Percentiles rank a stretch among this genome's conserved stretches.
These are phyloP conservation scores for Puccinia triticina DNA, from an alignment of 1,284 basidiomycete species.

Conservation along the genomic window DNA sequence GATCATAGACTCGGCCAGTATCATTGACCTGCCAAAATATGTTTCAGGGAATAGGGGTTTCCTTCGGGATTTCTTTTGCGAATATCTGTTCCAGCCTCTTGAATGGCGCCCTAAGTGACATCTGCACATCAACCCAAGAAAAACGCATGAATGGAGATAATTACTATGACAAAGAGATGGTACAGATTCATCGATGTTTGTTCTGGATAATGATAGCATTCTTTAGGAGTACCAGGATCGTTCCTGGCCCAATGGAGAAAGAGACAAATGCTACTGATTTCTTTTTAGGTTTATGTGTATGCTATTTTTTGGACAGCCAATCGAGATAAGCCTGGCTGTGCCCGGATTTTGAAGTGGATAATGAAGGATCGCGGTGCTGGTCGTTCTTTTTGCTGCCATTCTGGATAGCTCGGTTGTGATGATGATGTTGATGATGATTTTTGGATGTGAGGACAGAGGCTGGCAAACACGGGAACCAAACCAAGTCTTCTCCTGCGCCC, in stretches of 20 bases:
- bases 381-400: neutral
- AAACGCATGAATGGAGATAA: neutral
- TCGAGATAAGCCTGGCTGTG: neutral
- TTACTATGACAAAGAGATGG: neutral
- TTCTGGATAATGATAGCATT: too few relatives aligned
- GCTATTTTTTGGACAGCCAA: neutral
- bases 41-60: too few relatives aligned
- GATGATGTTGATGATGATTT: constrained; percentile 16
- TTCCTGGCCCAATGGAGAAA: neutral
- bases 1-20: too few relatives aligned
- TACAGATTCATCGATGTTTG: neutral
- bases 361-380: neutral
- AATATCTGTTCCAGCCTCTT: too few relatives aligned
- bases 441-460: neutral
- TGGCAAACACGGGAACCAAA: constrained; percentile 26
- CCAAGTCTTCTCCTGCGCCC: neutral
- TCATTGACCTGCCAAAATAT: too few relatives aligned
- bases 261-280: neutral
- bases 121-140: neutral
- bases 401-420: neutral
- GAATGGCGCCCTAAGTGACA: too few relatives aligned
- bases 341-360: neutral
- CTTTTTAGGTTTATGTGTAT: too few relatives aligned
- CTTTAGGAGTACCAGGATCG: too few relatives aligned
- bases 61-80: too few relatives aligned